A percentile compares a stretch with the other conserved stretches of the same genome.
phyloP scores from a whole-genome alignment of 306 rosid genomes.

The Corylus avellana region DNA sequence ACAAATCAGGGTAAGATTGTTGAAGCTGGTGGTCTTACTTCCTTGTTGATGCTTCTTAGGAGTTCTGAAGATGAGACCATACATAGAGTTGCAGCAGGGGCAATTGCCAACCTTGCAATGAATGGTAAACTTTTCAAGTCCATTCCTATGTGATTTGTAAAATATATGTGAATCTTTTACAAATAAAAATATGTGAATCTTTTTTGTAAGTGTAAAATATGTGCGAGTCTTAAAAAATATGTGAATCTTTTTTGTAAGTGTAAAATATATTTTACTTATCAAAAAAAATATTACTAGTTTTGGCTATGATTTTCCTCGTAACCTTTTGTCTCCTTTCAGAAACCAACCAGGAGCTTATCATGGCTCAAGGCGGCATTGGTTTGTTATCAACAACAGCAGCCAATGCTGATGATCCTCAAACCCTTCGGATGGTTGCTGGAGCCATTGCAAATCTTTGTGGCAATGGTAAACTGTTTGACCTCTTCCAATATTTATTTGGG shows the following conservation, averaged over 20 bases:
- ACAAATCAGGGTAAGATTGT: conserved; percentile 96
- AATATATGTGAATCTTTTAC: neutral
- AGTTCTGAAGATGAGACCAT: conserved; percentile 87
- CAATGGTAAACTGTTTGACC: conserved; percentile 64
- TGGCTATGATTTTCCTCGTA: conserved; percentile 12
- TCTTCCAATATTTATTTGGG: conserved; percentile 14
- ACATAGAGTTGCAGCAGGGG: conserved; percentile 99
- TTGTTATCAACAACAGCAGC: conserved; percentile 81
- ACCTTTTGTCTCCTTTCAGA: conserved; percentile 52
- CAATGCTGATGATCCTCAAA: conserved; percentile 92
- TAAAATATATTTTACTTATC: neutral
- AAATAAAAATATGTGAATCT: too few relatives aligned
- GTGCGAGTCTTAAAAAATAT: neutral
- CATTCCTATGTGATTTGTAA: conserved; percentile 4
- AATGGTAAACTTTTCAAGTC: conserved; percentile 55
- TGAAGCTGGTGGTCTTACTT: conserved; percentile 92
- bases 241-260: too few relatives aligned
- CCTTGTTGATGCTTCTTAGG: conserved; percentile 82
- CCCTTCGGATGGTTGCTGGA: conserved; percentile 98
- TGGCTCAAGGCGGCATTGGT: conserved; percentile 94
- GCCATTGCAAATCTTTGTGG: conserved; percentile 98
- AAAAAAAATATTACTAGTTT: conserved; percentile 10
- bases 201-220: too few relatives aligned
- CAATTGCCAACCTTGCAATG: conserved; percentile 98
- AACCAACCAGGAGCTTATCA: conserved; percentile 96